Conservation (phyloP, 176 grass and related monocot species). For the Dendrocalamus sinicus region DNA sequence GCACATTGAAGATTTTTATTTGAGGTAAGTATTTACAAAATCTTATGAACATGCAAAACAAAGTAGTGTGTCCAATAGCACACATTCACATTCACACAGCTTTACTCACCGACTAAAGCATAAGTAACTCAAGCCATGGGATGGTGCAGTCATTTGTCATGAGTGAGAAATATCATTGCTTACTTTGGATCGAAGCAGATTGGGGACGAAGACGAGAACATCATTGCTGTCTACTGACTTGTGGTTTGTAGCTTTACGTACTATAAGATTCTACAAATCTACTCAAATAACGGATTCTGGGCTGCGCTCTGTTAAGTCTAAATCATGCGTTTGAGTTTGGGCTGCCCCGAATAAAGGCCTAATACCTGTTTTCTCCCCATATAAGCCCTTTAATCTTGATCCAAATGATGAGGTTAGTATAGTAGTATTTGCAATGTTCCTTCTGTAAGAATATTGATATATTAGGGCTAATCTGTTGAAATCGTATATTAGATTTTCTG, state of each 20-base stretch:
- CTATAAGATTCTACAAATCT: not conserved
- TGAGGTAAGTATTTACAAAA: not conserved
- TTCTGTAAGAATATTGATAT: not conserved
- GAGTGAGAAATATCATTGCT: conserved; percentile 32
- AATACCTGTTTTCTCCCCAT: not conserved
- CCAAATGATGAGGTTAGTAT: not conserved
- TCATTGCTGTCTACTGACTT: not conserved
- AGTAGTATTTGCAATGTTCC: not conserved
- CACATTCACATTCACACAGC: not conserved
- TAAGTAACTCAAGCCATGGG: not conserved
- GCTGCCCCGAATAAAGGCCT: not conserved
- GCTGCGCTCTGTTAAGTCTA: not conserved
- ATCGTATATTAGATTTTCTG: no score
- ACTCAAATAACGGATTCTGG: not conserved
- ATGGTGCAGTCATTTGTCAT: conserved; percentile 31
- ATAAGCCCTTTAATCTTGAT: not conserved
- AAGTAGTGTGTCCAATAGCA: not conserved
- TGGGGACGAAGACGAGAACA: not conserved
- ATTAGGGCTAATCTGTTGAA: no score
- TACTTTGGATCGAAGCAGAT: conserved; percentile 17
- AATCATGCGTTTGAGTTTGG: not conserved
- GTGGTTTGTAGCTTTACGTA: not conserved
- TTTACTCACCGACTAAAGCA: not conserved
- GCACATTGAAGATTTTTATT: not conserved
- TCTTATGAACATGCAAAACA: not conserved